Conservation (phyloP, 495 filamentous ascomycete genomes). For the Podospora appendiculata region DNA sequence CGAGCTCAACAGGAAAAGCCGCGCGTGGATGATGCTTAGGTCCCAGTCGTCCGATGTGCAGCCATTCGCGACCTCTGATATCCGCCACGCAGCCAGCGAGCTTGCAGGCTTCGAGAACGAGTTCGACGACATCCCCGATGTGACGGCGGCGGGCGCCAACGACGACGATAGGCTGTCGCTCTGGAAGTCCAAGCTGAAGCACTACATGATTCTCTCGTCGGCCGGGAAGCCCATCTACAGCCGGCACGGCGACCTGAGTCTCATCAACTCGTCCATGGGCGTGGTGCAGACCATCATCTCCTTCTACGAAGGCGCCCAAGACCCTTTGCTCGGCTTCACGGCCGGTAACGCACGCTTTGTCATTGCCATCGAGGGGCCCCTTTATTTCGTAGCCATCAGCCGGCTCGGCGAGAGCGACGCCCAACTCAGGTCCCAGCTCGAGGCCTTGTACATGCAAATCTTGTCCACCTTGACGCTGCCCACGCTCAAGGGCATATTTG, state of each 20-base stretch:
- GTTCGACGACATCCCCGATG: conserved; percentile 68
- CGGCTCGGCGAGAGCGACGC: conserved; percentile 81
- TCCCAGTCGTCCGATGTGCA: conserved; percentile 50
- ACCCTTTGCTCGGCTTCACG: conserved; percentile 71
- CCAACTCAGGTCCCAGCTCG: conserved; percentile 80
- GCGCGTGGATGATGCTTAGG: conserved; percentile 52
- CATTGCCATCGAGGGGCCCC: conserved; percentile 69
- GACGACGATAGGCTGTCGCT: conserved; percentile 57
- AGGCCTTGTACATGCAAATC: conserved; percentile 96
- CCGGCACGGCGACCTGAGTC: conserved; percentile 78
- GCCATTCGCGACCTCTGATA: conserved; percentile 44
- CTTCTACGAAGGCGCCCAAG: conserved; percentile 76
- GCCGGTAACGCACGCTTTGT: conserved; percentile 81
- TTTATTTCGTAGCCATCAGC: conserved; percentile 92
- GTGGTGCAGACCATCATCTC: conserved; percentile 96
- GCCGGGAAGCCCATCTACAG: conserved; percentile 99
- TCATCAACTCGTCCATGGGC: conserved; percentile 91
- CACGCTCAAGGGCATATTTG: conserved; percentile 81
- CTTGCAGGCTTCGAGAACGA: conserved; percentile 63
- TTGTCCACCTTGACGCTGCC: conserved; percentile 90
- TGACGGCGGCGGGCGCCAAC: conserved; percentile 47
- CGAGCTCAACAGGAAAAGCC: conserved; percentile 46
- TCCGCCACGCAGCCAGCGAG: conserved; percentile 34
- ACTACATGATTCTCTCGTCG: conserved; percentile 91
- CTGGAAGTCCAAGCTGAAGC: conserved; percentile 88